Evolutionary conservation across 2,329 filamentous ascomycete species (phyloP).

Genomic region (Pseudofabraea citricarpa): DNA sequence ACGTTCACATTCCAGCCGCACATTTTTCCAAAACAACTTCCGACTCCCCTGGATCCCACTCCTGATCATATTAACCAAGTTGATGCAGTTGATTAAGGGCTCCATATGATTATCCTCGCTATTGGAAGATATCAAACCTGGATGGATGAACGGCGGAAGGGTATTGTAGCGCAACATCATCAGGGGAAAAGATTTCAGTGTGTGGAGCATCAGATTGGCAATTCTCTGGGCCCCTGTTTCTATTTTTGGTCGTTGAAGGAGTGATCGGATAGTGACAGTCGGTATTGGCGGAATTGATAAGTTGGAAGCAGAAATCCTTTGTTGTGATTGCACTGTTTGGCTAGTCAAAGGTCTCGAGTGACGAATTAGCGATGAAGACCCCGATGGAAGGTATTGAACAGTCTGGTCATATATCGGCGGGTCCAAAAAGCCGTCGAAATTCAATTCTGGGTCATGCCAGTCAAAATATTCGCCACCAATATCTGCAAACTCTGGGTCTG

Average conservation of each 20-base stretch:
- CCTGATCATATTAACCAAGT: constrained; percentile 34
- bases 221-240: constrained; percentile 27
- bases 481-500: constrained; percentile 13
- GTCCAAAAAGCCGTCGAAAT: constrained; percentile 17
- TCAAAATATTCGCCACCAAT: constrained; percentile 10
- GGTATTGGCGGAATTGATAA: constrained; percentile 23
- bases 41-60: constrained; percentile 27
- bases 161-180: constrained; percentile 33
- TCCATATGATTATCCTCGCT: constrained; percentile 26
- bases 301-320: constrained; percentile 9
- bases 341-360: constrained; percentile 10
- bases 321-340: constrained; percentile 10
- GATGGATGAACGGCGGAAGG: constrained; percentile 40
- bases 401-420: constrained; percentile 11
- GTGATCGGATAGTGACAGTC: constrained; percentile 17
- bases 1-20: constrained; percentile 36
- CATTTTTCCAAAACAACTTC: constrained; percentile 40
- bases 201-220: constrained; percentile 33
- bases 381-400: constrained; percentile 9
- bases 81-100: constrained; percentile 36
- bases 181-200: constrained; percentile 35
- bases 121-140: constrained; percentile 21
- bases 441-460: constrained; percentile 17
- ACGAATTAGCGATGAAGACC: constrained; percentile 10
- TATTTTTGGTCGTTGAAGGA: constrained; percentile 23